phyloP scores from a whole-genome alignment of 495 filamentous ascomycete species.

The Sabuloglossum arenarium region DNA sequence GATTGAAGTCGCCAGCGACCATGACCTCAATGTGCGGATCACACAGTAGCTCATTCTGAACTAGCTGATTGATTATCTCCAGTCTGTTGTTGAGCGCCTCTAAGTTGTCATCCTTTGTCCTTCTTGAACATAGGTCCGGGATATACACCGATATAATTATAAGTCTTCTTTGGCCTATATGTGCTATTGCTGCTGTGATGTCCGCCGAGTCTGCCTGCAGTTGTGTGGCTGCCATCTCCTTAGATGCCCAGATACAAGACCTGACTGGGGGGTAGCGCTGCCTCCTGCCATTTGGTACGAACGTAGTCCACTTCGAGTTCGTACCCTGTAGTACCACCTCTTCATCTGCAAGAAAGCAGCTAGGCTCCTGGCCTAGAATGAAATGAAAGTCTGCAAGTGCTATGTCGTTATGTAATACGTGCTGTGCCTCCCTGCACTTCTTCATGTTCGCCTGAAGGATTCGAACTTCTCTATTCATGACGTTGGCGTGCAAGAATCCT shows the following conservation, averaged over 20 bases:
- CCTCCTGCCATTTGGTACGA: constrained; percentile 1
- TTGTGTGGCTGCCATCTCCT: background rate
- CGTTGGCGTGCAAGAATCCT: constrained; percentile 5
- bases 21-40: constrained; percentile 9
- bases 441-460: constrained; percentile 8
- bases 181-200: background rate
- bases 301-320: constrained; percentile 5
- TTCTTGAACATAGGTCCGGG: background rate
- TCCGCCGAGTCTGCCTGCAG: background rate
- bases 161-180: background rate
- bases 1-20: constrained; percentile 19
- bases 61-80: constrained; percentile 3
- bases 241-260: constrained; percentile 2
- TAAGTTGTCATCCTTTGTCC: constrained; percentile 6
- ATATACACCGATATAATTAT: background rate
- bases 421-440: constrained; percentile 6
- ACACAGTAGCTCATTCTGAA: background rate
- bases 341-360: constrained; percentile 5
- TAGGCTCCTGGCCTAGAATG: constrained; percentile 8
- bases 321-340: constrained; percentile 6
- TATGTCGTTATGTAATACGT: constrained; percentile 5
- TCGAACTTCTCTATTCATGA: constrained; percentile 2
- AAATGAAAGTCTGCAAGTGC: constrained; percentile 7
- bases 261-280: background rate
- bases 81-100: constrained; percentile 2